Base-by-base conservation (phyloP, 169 alveolate genomes). In the Sarcocystis neurona region DNA sequence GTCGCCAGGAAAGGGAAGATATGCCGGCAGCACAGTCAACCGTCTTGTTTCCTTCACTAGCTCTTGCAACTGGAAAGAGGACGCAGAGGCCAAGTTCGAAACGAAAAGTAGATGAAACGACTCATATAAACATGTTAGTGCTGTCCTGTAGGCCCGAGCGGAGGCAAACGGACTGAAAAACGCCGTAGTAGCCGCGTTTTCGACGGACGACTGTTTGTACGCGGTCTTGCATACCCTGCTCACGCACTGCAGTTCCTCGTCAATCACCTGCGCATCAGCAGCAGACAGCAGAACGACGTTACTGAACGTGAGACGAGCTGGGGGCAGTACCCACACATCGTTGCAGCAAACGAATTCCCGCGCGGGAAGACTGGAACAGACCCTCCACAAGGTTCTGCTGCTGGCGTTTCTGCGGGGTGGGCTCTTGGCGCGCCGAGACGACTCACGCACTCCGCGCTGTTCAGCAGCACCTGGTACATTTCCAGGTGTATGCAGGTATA, bases 1-100 rank as follows among this genome's bases (percentile, higher is more conserved):
- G n/a, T n/a, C n/a, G n/a, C n/a, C n/a, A n/a, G 60, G 48, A 56
- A 72, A 72, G n/a, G 82, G 82, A n/a, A 72, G 82, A 32, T 72
- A 72, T 2, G 0, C 46, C 48, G 82, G 82, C 58, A 72, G 48
- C 1, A 20, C 32, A 39, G 32, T 41, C 37, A 72, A 12, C 34
- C 56, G 82, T 10, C 82, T 48, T 8, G 82, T 72, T 30, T 72
- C 23, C 0, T 39, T 32, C 56, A 56, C 82, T 34, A 72, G 56
- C 41, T 27, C 37, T 56, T 72, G 82, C 20, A 72, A 56, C 82
- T 72, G 46, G 30, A 39, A 20, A 27, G 43, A 48, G 46, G 82
- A 72, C 15, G 58, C 50, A 10, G 82, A 10, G 58, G 60, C 18
- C 41, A 72, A 56, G 12, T 72, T 72, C 12, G 18, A 30, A 15